These are phyloP conservation scores for Pichia sp. DNA, from an alignment of 1,139 yeast genomes.

Conservation along the genomic window DNA sequence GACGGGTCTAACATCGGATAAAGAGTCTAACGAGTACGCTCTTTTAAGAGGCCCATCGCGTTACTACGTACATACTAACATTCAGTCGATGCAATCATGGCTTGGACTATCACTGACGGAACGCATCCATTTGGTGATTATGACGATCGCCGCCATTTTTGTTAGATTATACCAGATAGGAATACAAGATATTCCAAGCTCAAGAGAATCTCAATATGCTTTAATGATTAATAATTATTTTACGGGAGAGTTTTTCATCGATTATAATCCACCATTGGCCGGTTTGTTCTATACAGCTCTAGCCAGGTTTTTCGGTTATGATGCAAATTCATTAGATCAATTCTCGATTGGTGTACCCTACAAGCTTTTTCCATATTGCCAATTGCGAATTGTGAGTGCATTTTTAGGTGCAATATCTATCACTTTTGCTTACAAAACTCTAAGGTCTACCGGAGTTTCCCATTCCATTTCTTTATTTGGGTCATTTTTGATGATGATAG, in stretches of 20 bases:
- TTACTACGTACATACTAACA: slow-evolving; percentile 10
- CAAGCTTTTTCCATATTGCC: slow-evolving; percentile 36
- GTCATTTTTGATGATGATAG: slow-evolving; percentile 44
- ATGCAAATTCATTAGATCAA: not conserved
- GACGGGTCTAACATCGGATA: not conserved
- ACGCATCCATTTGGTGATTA: slow-evolving; percentile 8
- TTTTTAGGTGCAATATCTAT: slow-evolving; percentile 45
- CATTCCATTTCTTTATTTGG: slow-evolving; percentile 43
- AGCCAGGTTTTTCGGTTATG: slow-evolving; percentile 41
- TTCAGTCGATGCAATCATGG: slow-evolving; percentile 5
- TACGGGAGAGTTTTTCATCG: slow-evolving; percentile 57
- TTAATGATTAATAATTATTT: slow-evolving; percentile 54
- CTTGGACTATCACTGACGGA: not conserved
- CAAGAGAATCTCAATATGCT: slow-evolving; percentile 45
- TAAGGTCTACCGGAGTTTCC: slow-evolving; percentile 47
- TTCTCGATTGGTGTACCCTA: not conserved
- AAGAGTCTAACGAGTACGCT: not conserved
- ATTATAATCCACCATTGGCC: slow-evolving; percentile 60
- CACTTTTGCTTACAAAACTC: slow-evolving; percentile 43
- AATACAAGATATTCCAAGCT: slow-evolving; percentile 44
- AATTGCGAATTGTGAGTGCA: slow-evolving; percentile 54
- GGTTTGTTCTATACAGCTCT: slow-evolving; percentile 45
- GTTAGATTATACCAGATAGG: slow-evolving; percentile 39
- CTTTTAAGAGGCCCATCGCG: slow-evolving; percentile 13
- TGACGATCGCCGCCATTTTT: slow-evolving; percentile 15